These are phyloP conservation scores for Diplodia intermedia DNA, from an alignment of 2,329 filamentous ascomycete genomes.

Conservation along the genomic window DNA sequence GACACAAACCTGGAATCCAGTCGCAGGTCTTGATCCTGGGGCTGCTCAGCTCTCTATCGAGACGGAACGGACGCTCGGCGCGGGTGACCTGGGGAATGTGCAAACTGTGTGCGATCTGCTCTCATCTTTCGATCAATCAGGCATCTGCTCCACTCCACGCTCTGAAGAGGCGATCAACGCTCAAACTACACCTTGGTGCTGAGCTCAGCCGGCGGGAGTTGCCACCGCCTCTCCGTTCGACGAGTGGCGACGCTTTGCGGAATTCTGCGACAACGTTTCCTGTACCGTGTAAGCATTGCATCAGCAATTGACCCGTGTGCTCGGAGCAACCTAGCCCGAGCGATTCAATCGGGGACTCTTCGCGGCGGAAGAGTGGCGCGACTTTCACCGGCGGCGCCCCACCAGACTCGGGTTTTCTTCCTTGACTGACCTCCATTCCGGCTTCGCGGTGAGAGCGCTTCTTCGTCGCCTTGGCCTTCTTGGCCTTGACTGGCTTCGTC, in stretches of 20 bases:
- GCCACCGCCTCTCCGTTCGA: slow-evolving; percentile 27
- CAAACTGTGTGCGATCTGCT: slow-evolving; percentile 26
- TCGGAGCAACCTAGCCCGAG: slow-evolving; percentile 32
- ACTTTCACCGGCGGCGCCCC: slow-evolving; percentile 16
- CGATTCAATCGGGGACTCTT: slow-evolving; percentile 21
- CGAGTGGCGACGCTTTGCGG: slow-evolving; percentile 30
- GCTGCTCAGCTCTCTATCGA: slow-evolving; percentile 6
- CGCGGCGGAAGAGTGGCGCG: slow-evolving; percentile 20
- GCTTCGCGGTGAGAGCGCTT: slow-evolving; percentile 36
- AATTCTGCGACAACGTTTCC: slow-evolving; percentile 24
- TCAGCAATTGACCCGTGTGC: slow-evolving; percentile 14
- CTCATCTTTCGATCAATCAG: slow-evolving; percentile 30
- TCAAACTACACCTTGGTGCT: slow-evolving; percentile 33
- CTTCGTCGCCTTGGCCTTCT: slow-evolving; percentile 46
- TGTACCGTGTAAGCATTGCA: slow-evolving; percentile 15
- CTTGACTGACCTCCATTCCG: slow-evolving; percentile 32
- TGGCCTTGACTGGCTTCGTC: slow-evolving; percentile 52
- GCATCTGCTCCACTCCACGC: slow-evolving; percentile 16
- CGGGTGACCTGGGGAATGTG: slow-evolving; percentile 11
- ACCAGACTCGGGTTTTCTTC: slow-evolving; percentile 20
- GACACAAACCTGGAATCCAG: slow-evolving; percentile 27
- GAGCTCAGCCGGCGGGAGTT: slow-evolving; percentile 30
- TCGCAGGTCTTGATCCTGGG: background rate
- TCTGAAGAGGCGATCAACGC: slow-evolving; percentile 13
- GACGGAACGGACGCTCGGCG: background rate